phyloP scores from a whole-genome alignment of 768 basidiomycete genomes.

The Postia placenta region DNA sequence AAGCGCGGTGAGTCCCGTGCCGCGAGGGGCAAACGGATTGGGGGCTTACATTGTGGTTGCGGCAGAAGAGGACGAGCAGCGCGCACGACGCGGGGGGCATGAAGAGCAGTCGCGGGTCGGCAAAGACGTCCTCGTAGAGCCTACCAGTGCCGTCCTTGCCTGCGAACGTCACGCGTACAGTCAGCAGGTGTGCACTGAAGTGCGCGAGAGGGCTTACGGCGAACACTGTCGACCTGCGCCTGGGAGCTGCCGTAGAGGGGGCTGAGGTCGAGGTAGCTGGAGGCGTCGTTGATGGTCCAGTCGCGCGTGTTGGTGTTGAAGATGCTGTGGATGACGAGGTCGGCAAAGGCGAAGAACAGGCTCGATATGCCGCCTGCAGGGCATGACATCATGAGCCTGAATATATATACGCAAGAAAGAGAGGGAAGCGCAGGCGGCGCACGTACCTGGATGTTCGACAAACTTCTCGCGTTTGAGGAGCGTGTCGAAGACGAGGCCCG shows the following conservation, averaged over 20 bases:
- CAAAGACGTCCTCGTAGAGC: constrained; percentile 48
- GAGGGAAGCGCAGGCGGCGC: background rate
- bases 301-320: constrained; percentile 44
- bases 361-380: constrained; percentile 29
- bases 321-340: constrained; percentile 21
- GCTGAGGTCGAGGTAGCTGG: constrained; percentile 52
- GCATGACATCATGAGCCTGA: background rate
- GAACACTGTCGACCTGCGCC: constrained; percentile 33
- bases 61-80: constrained; percentile 47
- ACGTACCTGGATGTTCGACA: constrained; percentile 3
- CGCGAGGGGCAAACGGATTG: background rate
- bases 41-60: constrained; percentile 50
- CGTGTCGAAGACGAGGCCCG: constrained; percentile 32
- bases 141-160: constrained; percentile 38
- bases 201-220: constrained; percentile 30
- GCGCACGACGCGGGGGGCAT: constrained; percentile 49
- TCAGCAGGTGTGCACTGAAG: background rate
- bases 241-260: constrained; percentile 48
- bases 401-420: background rate
- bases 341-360: constrained; percentile 23
- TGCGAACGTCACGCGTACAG: background rate
- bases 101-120: constrained; percentile 45
- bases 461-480: constrained; percentile 27
- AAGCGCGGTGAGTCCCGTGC: background rate
- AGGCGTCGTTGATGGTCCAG: constrained; percentile 43